Evolutionary conservation across 805 yeast species (phyloP), one percentile per base, ranked within the genome.

Genomic region (Lipomyces sp.): DNA sequence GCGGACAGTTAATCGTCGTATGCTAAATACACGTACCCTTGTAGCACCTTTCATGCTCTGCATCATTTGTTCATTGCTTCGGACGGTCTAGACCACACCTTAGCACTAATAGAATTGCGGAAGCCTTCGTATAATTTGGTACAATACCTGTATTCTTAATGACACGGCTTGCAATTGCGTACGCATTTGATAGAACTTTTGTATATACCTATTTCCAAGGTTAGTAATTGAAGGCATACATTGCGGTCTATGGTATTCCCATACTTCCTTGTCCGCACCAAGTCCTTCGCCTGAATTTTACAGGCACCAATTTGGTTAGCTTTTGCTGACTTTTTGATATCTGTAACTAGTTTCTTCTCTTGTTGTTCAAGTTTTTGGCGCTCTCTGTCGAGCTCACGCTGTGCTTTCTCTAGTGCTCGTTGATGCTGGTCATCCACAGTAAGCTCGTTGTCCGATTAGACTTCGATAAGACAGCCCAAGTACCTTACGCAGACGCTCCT

Each of bases 131-230:
- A n/a, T n/a, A 8, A 33, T 4, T 13, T 0, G 35, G 18, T 11
- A 29, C 51, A 64, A 37, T 29, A 67, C 72, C 66, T 95, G 98
- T 66, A 95, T 89, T 67, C 99, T 82, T 71, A 95, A 82, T 29
- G 96, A 87, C 62, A 95, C 93, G 0, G 98, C 98, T 80, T 95
- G 99, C 66, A 95, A 79, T 78, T 94, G 98, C 2, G 97, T 93
- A 79, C 89, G 90, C 98, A 95, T 94, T 72, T 85, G 82, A 76
- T 91, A 92, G 78, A 95, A 96, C 79, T 95, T 95, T 71, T 87
- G 89, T 66, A 93, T 85, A 77, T 93, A 83, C 37, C 72, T 69
- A 60, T 2, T 32, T 54, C 29, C 35, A 10, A 57, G 32, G 30
- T 35, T 39, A 34, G n/a, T 24, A 24, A 51, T n/a, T n/a, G 18